Percentiles rank a stretch among this genome's conserved stretches.
These are phyloP conservation scores for Panus rudis DNA, from an alignment of 768 basidiomycete species.

Conservation along the genomic window DNA sequence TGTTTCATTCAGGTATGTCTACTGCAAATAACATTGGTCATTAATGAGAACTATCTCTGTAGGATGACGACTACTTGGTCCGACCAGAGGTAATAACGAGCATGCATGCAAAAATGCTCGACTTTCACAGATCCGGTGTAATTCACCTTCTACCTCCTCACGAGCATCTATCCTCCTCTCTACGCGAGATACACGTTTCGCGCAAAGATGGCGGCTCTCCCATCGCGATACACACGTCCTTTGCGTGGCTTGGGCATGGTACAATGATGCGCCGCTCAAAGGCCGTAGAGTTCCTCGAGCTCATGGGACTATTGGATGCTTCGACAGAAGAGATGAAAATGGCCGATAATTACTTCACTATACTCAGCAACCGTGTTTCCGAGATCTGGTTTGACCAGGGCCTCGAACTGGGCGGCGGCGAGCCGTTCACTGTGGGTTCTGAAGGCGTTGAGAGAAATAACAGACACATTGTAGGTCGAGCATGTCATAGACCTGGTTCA, in stretches of 20 bases:
- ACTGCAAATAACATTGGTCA: conserved; percentile 1
- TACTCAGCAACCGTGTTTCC: conserved; percentile 47
- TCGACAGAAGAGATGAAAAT: conserved; percentile 48
- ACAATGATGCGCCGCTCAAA: conserved; percentile 40
- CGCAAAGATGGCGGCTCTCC: conserved; percentile 14
- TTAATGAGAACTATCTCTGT: conserved; percentile 1
- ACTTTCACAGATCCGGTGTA: conserved; percentile 16
- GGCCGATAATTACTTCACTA: conserved; percentile 66
- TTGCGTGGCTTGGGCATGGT: conserved; percentile 66
- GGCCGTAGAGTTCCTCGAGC: conserved; percentile 40
- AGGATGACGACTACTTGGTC: conserved; percentile 70
- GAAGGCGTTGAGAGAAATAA: conserved; percentile 54
- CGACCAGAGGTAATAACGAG: conserved; percentile 48
- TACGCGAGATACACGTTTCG: conserved; percentile 39
- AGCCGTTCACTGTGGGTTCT: conserved; percentile 53
- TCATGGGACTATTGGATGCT: conserved; percentile 37
- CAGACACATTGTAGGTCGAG: conserved; percentile 47
- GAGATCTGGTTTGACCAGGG: conserved; percentile 62
- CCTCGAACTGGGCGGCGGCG: conserved; percentile 51
- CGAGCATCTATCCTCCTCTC: conserved; percentile 48
- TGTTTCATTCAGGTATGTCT: conserved; percentile 57
- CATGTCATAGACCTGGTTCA: background rate
- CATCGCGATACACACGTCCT: conserved; percentile 40
- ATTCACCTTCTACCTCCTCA: conserved; percentile 56
- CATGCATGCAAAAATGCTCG: conserved; percentile 35